Evolutionary conservation across 1,284 basidiomycete species (phyloP).

Genomic region (Peniophora sp.): DNA sequence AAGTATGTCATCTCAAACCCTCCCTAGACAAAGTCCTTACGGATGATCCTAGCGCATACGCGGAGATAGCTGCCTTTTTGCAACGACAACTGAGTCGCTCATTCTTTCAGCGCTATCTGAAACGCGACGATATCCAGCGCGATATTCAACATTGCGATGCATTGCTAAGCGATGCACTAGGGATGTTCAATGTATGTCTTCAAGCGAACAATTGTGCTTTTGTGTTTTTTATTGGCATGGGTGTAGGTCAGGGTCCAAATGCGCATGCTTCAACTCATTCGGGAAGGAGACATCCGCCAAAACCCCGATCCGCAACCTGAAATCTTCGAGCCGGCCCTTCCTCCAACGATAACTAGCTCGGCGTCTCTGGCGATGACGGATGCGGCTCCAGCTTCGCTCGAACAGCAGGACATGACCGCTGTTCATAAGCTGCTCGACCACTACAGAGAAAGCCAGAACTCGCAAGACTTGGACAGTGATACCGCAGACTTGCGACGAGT

Average conservation of each 20-base stretch:
- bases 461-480: slow-evolving; percentile 45
- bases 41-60: slow-evolving; percentile 20
- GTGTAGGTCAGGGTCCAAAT: slow-evolving; percentile 44
- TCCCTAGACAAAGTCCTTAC: background rate
- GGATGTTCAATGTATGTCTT: slow-evolving; percentile 43
- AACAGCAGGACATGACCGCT: no score
- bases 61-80: slow-evolving; percentile 44
- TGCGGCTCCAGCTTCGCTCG: no score
- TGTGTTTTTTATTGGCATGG: slow-evolving; percentile 4
- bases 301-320: slow-evolving; percentile 21
- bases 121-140: slow-evolving; percentile 60
- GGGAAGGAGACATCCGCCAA: slow-evolving; percentile 26
- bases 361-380: no score
- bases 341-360: no score
- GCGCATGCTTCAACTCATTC: slow-evolving; percentile 49
- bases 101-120: slow-evolving; percentile 73
- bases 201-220: background rate
- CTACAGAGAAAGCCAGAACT: slow-evolving; percentile 40
- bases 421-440: slow-evolving; percentile 23
- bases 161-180: slow-evolving; percentile 45
- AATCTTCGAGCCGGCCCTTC: no score
- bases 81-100: slow-evolving; percentile 54
- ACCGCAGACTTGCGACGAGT: slow-evolving; percentile 45
- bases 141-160: slow-evolving; percentile 48
- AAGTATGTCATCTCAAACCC: slow-evolving; percentile 30